A percentile compares a stretch with the other conserved stretches of the same genome.
Evolutionary conservation across 495 filamentous ascomycete genomes (phyloP).

Genomic region (Trichoderma reesei): DNA sequence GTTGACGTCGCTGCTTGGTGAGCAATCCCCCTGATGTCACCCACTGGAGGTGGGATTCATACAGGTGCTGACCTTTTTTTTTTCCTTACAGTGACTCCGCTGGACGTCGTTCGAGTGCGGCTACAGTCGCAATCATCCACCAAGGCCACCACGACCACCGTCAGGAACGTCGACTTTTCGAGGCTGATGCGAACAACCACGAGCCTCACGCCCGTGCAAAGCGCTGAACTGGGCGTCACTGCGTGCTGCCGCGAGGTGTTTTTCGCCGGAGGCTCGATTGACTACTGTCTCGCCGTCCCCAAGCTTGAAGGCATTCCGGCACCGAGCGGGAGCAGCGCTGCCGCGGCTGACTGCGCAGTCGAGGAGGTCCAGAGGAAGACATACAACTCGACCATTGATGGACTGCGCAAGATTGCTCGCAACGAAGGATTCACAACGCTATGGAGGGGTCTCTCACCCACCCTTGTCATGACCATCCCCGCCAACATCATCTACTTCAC

Average conservation of each 20-base stretch:
- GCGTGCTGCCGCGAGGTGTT: conserved; percentile 96
- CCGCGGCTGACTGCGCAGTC: conserved; percentile 63
- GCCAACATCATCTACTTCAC: conserved; percentile 98
- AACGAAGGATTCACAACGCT: conserved; percentile 82
- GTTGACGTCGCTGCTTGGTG: conserved; percentile 82
- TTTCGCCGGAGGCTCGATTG: conserved; percentile 79
- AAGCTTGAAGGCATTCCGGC: conserved; percentile 22
- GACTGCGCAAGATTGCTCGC: conserved; percentile 87
- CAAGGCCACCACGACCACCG: conserved; percentile 32
- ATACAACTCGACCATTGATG: conserved; percentile 89
- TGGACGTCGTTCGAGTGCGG: conserved; percentile 93
- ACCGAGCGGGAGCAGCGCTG: conserved; percentile 17
- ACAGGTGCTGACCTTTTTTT: conserved; percentile 13
- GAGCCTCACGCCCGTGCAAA: conserved; percentile 46
- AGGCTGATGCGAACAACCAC: conserved; percentile 18
- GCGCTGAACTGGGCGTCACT: conserved; percentile 81
- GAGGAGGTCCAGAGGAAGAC: conserved; percentile 72
- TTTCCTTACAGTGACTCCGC: conserved; percentile 71
- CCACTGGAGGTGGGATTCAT: neutral
- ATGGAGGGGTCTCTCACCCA: conserved; percentile 89
- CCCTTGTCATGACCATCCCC: conserved; percentile 86
- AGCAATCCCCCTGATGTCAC: conserved; percentile 15
- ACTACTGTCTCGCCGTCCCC: conserved; percentile 60
- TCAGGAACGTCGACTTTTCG: conserved; percentile 16
- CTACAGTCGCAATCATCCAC: conserved; percentile 65